phyloP scores from a whole-genome alignment of 805 yeast species.

The Nakazawaea wickerhamii region DNA sequence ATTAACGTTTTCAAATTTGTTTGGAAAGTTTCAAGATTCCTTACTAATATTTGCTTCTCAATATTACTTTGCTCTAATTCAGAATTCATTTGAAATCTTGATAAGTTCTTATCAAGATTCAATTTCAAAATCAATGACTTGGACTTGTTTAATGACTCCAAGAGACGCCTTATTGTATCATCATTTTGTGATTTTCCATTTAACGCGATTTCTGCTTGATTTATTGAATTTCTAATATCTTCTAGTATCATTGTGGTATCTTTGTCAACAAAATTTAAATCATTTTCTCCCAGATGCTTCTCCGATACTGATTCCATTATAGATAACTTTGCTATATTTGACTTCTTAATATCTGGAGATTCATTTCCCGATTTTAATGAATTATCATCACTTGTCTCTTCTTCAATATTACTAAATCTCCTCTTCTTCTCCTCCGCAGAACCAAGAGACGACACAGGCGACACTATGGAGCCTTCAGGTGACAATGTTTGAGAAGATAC shows the following conservation, averaged over 20 bases:
- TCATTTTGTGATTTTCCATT: background rate
- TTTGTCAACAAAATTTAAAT: slow-evolving; percentile 8
- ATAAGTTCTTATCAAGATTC: slow-evolving; percentile 27
- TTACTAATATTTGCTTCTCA: slow-evolving; percentile 25
- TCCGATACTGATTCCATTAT: background rate
- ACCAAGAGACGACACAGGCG: slow-evolving; percentile 6
- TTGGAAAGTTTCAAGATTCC: slow-evolving; percentile 24
- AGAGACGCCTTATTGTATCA: background rate
- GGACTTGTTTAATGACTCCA: background rate
- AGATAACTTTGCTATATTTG: background rate
- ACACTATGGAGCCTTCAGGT: slow-evolving; percentile 6
- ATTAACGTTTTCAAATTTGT: slow-evolving; percentile 21
- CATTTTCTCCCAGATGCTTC: slow-evolving; percentile 2
- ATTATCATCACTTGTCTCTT: background rate
- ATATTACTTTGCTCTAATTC: slow-evolving; percentile 24
- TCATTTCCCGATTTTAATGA: background rate
- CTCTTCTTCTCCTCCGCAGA: slow-evolving; percentile 2
- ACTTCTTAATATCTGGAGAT: background rate
- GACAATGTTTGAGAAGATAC: slow-evolving; percentile 6
- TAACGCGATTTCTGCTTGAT: slow-evolving; percentile 2
- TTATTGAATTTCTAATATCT: slow-evolving; percentile 4
- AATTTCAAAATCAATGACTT: slow-evolving; percentile 21
- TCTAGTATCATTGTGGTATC: slow-evolving; percentile 4
- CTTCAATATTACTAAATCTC: slow-evolving; percentile 1
- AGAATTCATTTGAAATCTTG: slow-evolving; percentile 22